phyloP scores from a whole-genome alignment of 2,329 filamentous ascomycete genomes.

The Hymenoscyphus linearis region DNA sequence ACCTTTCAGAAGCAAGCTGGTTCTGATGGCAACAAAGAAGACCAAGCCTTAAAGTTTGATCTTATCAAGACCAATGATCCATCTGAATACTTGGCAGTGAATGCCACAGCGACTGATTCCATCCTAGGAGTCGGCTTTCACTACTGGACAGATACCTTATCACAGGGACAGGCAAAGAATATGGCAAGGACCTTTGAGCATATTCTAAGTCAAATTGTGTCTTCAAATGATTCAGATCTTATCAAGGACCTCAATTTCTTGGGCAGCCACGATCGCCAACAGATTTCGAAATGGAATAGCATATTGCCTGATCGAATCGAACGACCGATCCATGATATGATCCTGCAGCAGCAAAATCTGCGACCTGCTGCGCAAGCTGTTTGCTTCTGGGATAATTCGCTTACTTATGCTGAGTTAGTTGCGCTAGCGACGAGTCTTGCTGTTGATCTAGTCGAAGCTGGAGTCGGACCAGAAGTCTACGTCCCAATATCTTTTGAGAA shows the following conservation, averaged over 20 bases:
- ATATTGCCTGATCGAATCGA: background rate
- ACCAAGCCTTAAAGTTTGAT: slow-evolving; percentile 31
- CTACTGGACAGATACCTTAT: slow-evolving; percentile 24
- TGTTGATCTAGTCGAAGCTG: slow-evolving; percentile 10
- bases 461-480: slow-evolving; percentile 14
- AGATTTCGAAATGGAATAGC: slow-evolving; percentile 5
- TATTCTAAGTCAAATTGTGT: slow-evolving; percentile 8
- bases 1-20: slow-evolving; percentile 34
- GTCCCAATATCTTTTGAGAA: slow-evolving; percentile 28
- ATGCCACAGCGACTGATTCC: slow-evolving; percentile 34
- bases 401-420: slow-evolving; percentile 22
- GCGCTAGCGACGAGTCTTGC: slow-evolving; percentile 15
- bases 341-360: slow-evolving; percentile 5
- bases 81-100: slow-evolving; percentile 38
- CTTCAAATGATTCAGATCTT: background rate
- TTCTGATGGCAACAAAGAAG: background rate
- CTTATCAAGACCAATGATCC: slow-evolving; percentile 34
- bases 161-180: slow-evolving; percentile 4
- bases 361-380: background rate
- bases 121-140: slow-evolving; percentile 35
- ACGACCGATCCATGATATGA: background rate
- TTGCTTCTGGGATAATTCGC: background rate
- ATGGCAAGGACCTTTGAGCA: slow-evolving; percentile 10
- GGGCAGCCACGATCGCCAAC: slow-evolving; percentile 1
- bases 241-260: slow-evolving; percentile 7